Base-by-base conservation (phyloP, 1,139 yeast genomes). In the Scheffersomyces quercinus region DNA sequence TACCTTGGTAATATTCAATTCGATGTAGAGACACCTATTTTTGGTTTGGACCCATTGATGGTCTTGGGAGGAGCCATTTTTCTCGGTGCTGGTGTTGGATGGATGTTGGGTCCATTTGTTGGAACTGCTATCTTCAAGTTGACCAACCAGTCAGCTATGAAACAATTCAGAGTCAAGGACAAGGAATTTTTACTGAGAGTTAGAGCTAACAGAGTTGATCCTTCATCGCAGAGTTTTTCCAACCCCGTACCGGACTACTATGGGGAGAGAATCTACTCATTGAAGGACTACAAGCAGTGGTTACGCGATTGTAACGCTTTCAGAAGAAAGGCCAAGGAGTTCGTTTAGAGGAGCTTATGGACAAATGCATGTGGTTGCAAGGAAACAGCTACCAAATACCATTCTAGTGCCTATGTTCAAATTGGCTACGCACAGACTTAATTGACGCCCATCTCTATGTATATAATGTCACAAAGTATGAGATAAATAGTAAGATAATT, bases 211-310 rank as follows among this genome's bases (percentile, higher is more conserved):
- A 77, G 99, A 56, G 97, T 91, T 35, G 96, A 93, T 66, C 97
- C 99, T 10, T 79, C 91, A n/a, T 83, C 88, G 43, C 97, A 90
- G 68, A 83, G 91, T 58, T 85, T 89, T 67, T 81, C 93, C 48
- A 93, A 93, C 67, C 99, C 98, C 9, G 96, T 93, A 36, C 97
- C 98, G 14, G 99, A 93, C 65, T 95, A 90, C 68, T 93, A 93
- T 61, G 99, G 99, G 29, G 99, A 93, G 68, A 88, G 88, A 67
- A 91, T 93, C 50, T 89, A 90, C 46, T 85, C 95, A 36, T 69
- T 91, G 61, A 81, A 82, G 56, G 93, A 83, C 54, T 93, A 93
- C 68, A 85, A 90, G 67, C 95, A 88, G 63, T 93, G 99, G 99
- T 77, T 93, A 56, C 82, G 98, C 59, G 98, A 93, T 64, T 88